Evolutionary conservation across 2,329 filamentous ascomycete genomes (phyloP).

Genomic region (Nothophoma quercina): DNA sequence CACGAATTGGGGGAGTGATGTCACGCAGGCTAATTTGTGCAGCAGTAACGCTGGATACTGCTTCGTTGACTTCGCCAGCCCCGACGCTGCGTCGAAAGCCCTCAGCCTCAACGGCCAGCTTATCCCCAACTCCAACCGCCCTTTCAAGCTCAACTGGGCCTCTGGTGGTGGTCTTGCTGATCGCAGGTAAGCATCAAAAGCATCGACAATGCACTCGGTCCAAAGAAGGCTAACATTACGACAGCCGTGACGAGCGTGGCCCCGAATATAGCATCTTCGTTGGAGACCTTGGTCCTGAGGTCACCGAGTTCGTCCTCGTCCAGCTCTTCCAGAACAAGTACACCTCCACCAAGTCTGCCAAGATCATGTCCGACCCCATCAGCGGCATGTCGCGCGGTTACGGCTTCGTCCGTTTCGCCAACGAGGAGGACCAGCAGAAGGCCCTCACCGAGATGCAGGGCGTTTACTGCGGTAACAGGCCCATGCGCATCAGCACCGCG

Average conservation of each 20-base stretch:
- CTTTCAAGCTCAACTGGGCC: slow-evolving; percentile 99
- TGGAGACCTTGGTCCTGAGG: slow-evolving; percentile 94
- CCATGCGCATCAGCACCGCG: slow-evolving; percentile 97
- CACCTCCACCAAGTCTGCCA: slow-evolving; percentile 97
- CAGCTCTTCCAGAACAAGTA: slow-evolving; percentile 97
- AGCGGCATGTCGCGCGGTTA: slow-evolving; percentile 97
- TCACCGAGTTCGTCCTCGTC: slow-evolving; percentile 97
- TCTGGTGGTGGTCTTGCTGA: slow-evolving; percentile 95
- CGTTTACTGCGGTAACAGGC: slow-evolving; percentile 97
- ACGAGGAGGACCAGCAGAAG: slow-evolving; percentile 94
- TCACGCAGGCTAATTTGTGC: slow-evolving; percentile 41
- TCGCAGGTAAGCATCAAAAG: slow-evolving; percentile 69
- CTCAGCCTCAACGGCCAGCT: slow-evolving; percentile 86
- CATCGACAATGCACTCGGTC: not conserved
- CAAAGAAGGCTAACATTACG: slow-evolving; percentile 13
- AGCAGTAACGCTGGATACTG: slow-evolving; percentile 99
- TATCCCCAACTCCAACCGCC: slow-evolving; percentile 91
- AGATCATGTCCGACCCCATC: slow-evolving; percentile 99
- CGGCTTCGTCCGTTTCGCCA: slow-evolving; percentile 95
- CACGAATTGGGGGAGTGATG: slow-evolving; percentile 12
- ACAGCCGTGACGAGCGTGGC: slow-evolving; percentile 84
- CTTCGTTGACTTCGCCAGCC: slow-evolving; percentile 89
- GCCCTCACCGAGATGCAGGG: slow-evolving; percentile 98
- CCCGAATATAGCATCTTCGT: slow-evolving; percentile 98
- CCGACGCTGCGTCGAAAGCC: slow-evolving; percentile 89